A percentile compares a stretch with the other conserved stretches of the same genome.
Conservation (phyloP, 225 moss, liverwort and hornwort species). For the Polytrichum commune region DNA sequence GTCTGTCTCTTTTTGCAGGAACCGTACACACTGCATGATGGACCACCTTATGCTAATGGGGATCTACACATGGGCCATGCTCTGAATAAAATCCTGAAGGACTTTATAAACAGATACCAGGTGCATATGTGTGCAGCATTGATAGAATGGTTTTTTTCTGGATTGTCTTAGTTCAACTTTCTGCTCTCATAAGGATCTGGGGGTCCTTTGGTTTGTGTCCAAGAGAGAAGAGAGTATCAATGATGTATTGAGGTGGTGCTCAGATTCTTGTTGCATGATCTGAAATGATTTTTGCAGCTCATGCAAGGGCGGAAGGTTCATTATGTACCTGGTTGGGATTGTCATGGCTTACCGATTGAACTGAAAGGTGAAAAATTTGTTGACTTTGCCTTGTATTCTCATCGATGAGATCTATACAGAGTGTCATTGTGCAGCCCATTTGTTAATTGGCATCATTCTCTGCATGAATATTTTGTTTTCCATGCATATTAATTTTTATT, state of each 20-base stretch:
- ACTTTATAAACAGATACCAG: slow-evolving; percentile 91
- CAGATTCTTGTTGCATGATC: no score
- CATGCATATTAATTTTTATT: no score
- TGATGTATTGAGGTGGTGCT: no score
- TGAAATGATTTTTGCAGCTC: slow-evolving; percentile 54
- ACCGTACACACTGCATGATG: slow-evolving; percentile 80
- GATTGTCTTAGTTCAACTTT: no score
- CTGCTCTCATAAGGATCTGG: neutral
- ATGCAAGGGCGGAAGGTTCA: slow-evolving; percentile 91
- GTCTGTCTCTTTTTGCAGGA: slow-evolving; percentile 42
- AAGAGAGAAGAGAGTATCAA: no score
- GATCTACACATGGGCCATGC: slow-evolving; percentile 97
- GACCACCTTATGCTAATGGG: slow-evolving; percentile 95
- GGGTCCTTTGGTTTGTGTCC: neutral
- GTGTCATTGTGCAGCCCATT: no score
- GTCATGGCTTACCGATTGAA: slow-evolving; percentile 96
- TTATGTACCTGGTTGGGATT: slow-evolving; percentile 98
- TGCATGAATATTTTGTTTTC: no score
- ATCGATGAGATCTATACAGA: no score
- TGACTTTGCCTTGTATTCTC: no score
- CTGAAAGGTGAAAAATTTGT: slow-evolving; percentile 58
- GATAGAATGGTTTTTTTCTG: no score
- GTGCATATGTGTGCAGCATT: slow-evolving; percentile 16
- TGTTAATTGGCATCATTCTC: no score
- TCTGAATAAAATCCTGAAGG: slow-evolving; percentile 89